A percentile compares a stretch with the other conserved stretches of the same genome.
These are phyloP conservation scores for Wickerhamiella occidentalis DNA, from an alignment of 805 yeast genomes.

Conservation along the genomic window DNA sequence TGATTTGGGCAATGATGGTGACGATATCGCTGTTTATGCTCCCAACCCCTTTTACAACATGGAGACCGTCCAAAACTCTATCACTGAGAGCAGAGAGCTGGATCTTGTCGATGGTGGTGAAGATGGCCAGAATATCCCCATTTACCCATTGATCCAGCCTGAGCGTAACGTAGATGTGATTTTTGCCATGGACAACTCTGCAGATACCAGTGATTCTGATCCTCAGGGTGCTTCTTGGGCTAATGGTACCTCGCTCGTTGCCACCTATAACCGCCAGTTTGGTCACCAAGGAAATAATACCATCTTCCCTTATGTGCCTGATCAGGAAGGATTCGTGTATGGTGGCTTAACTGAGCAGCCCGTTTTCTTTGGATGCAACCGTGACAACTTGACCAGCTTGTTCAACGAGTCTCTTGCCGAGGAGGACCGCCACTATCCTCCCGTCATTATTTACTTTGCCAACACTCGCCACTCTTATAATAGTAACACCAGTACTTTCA, in stretches of 20 bases:
- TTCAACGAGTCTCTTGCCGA: conserved; percentile 34
- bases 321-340: conserved; percentile 39
- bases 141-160: conserved; percentile 48
- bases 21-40: conserved; percentile 49
- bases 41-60: conserved; percentile 60
- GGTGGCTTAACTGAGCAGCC: conserved; percentile 50
- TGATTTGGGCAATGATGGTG: conserved; percentile 29
- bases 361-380: conserved; percentile 63
- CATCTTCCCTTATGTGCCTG: conserved; percentile 66
- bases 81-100: conserved; percentile 34
- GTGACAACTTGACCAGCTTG: conserved; percentile 44
- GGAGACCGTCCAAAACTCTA: conserved; percentile 30
- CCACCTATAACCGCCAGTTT: conserved; percentile 50
- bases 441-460: conserved; percentile 57
- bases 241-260: conserved; percentile 46
- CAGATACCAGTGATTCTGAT: conserved; percentile 46
- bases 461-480: conserved; percentile 48
- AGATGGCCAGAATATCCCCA: conserved; percentile 54
- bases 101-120: conserved; percentile 64
- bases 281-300: conserved; percentile 39
- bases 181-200: conserved; percentile 58
- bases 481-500: conserved; percentile 55
- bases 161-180: conserved; percentile 50
- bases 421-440: conserved; percentile 37
- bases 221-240: conserved; percentile 61